Base-by-base conservation (phyloP, 2,329 filamentous ascomycete genomes). In the Trichophyton rubrum region DNA sequence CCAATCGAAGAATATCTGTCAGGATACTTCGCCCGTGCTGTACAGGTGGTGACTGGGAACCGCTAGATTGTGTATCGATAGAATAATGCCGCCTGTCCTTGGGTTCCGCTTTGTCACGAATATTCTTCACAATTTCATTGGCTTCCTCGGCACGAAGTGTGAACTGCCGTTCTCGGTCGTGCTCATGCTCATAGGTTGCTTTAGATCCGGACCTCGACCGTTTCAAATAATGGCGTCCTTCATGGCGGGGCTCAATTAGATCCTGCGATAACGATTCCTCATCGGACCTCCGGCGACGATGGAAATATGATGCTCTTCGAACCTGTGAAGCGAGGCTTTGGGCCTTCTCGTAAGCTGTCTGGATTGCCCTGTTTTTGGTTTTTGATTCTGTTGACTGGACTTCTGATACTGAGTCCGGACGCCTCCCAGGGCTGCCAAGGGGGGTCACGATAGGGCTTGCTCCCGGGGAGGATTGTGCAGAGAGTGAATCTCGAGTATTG, bases 271-370 rank as follows among this genome's bases (percentile, higher is more conserved):
- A 35, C 4, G 40, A 41, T 24, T 59, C 57, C 41, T 45, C 57
- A 13, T 59, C 57, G 8, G 57, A 45, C 13, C 22, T 59, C 17
- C 57, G 38, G 20, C 27, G 27, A 38, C 57, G 58, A 43, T 60
- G 43, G 49, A 61, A 49, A 30, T 69, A 71, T 47, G 66, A 66
- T 24, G 67, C 60, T 51, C 67, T 68, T 60, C 67, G 68, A 58
- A 74, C 65, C 64, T 71, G 66, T 63, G 71, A 73, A 61, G 70
- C 67, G 38, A 74, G 64, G 61, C 65, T 64, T 60, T 70, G 72
- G 24, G 69, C 70, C 65, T 67, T 67, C 61, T 72, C 70, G 56
- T 73, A 69, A 33, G 71, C 71, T 53, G 64, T 70, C 60, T 69
- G 67, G 64, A 73, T 67, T 17, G 71, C 66, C 59, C 64, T 68